Base-by-base conservation (phyloP, 1,139 yeast species). In the Saccharomyces hybrid region DNA sequence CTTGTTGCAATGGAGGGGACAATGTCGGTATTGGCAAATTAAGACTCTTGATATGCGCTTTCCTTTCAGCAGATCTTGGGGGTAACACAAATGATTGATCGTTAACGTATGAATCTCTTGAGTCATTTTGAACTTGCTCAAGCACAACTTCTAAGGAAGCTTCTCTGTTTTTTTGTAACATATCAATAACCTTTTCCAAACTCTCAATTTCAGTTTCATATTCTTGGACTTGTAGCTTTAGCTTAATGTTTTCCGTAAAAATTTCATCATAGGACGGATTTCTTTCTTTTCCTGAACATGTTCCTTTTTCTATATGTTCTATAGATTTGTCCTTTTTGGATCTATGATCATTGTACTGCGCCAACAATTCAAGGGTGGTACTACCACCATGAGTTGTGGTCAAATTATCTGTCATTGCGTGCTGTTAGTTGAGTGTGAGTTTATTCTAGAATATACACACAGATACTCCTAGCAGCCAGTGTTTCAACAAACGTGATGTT, bases 51-150 rank as follows among this genome's bases (percentile, higher is more conserved):
- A 55, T 51, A 25, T 61, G 58, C 11, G 53, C 61, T 34, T 57
- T 60, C 38, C 71, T 62, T 14, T 66, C 67, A 1, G 64, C 62
- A 2, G 70, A 67, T 51, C 71, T 58, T 31, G 68, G 66, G 23
- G 71, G 71, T 46, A 66, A 52, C 7, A 54, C 51, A 5, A 64
- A 51, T 26, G 58, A 59, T 46, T 58, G 55, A 26, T 54, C 56
- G 11, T 49, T 20, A 5, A 51, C 31, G 5, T 47, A 13, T 3
- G 55, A 27, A 5, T 44, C 46, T n/a, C 26, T 47, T 4, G 56
- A 34, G 7, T 52, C 56, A 13, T 53, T 52, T 9, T 51, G 55
- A 2, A 51, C 53, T 47, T 56, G 57, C 25, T 60, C 58, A 14
- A 55, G 53, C 4, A 59, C 46, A 28, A 52, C 52, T 5, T 57